Conservation (phyloP, 805 yeast species). For the Schwanniomyces vanrijiae region DNA sequence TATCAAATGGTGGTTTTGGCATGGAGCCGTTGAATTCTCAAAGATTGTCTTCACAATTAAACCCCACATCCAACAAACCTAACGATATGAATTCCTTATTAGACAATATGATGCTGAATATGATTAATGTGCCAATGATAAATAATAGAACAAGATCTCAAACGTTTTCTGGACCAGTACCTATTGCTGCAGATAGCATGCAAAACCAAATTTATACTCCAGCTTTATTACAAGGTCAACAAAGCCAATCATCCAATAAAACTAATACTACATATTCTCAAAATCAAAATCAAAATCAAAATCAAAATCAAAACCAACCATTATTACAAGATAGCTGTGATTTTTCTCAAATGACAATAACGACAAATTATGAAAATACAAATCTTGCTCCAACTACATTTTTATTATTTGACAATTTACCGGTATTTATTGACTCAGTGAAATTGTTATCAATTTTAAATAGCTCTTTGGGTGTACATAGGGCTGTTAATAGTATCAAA, state of each 20-base stretch:
- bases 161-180: constrained; percentile 39
- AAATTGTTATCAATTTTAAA: constrained; percentile 27
- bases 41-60: constrained; percentile 24
- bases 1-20: constrained; percentile 7
- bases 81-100: constrained; percentile 29
- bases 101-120: constrained; percentile 31
- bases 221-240: constrained; percentile 6
- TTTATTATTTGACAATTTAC: constrained; percentile 77
- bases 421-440: constrained; percentile 60
- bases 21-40: constrained; percentile 12
- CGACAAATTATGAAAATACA: constrained; percentile 72
- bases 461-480: constrained; percentile 19
- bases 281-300: constrained; percentile 8
- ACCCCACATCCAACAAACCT: constrained; percentile 15
- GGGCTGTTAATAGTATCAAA: constrained; percentile 13
- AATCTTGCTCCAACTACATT: constrained; percentile 75
- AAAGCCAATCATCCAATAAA: constrained; percentile 5
- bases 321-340: constrained; percentile 57
- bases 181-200: constrained; percentile 14
- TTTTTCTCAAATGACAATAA: constrained; percentile 56
- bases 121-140: constrained; percentile 11
- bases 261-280: neutral
- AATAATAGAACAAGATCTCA: constrained; percentile 37
- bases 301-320: constrained; percentile 14
- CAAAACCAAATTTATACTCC: constrained; percentile 1